A percentile compares a stretch with the other conserved stretches of the same genome.
Evolutionary conservation across 2,329 filamentous ascomycete genomes (phyloP).

Genomic region (Coleophoma cylindrospora): DNA sequence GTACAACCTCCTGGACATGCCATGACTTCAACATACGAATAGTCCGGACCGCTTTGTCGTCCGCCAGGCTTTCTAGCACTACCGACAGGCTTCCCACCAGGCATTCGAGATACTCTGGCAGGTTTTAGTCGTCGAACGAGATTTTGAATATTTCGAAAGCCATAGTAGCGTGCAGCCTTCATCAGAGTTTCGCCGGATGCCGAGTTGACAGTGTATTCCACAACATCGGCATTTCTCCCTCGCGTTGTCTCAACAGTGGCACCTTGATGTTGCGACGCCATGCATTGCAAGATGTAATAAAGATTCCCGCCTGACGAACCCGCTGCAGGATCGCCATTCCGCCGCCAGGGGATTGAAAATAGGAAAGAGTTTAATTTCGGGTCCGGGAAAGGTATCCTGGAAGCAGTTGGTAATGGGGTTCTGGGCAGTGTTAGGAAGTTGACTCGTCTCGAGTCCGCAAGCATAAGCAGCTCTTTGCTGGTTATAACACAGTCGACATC

Average conservation of each 20-base stretch:
- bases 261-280: slow-evolving; percentile 65
- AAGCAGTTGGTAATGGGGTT: slow-evolving; percentile 41
- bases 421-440: slow-evolving; percentile 70
- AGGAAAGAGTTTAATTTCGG: slow-evolving; percentile 65
- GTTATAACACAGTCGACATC: slow-evolving; percentile 99
- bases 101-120: slow-evolving; percentile 69
- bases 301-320: slow-evolving; percentile 89
- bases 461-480: slow-evolving; percentile 86
- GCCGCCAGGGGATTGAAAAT: slow-evolving; percentile 49
- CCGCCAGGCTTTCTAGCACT: slow-evolving; percentile 47
- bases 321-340: slow-evolving; percentile 44
- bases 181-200: slow-evolving; percentile 55
- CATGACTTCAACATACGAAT: slow-evolving; percentile 98
- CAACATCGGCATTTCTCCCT: slow-evolving; percentile 85
- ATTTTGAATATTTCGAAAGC: slow-evolving; percentile 98
- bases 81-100: slow-evolving; percentile 62
- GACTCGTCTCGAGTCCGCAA: slow-evolving; percentile 75
- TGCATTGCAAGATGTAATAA: slow-evolving; percentile 73
- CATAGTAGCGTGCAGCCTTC: slow-evolving; percentile 87
- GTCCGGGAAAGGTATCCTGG: slow-evolving; percentile 66
- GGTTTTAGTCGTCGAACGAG: slow-evolving; percentile 90
- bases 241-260: slow-evolving; percentile 66
- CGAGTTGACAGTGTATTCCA: slow-evolving; percentile 71
- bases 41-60: slow-evolving; percentile 53
- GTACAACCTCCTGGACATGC: slow-evolving; percentile 98